Percentiles rank a stretch among this genome's conserved stretches.
phyloP scores from a whole-genome alignment of 2,329 filamentous ascomycete species.

The Phaeosphaeria sp. region DNA sequence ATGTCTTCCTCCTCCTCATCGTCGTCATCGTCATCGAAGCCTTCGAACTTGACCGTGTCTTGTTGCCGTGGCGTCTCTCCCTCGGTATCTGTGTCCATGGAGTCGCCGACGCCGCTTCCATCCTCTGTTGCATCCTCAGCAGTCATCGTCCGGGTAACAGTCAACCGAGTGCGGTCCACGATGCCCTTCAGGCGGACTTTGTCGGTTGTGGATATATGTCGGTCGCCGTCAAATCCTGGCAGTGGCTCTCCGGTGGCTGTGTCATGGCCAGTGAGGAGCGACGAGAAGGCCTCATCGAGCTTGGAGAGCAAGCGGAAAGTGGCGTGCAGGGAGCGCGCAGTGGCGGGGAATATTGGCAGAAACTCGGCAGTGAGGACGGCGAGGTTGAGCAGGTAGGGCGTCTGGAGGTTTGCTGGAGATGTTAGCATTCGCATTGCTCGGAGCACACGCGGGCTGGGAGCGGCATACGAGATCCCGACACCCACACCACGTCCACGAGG shows the following conservation, averaged over 20 bases:
- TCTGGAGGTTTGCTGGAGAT: conserved; percentile 73
- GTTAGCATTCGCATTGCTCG: conserved; percentile 2
- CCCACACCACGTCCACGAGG: conserved; percentile 83
- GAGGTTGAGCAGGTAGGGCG: conserved; percentile 82
- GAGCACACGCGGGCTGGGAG: background rate
- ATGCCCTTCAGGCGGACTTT: conserved; percentile 87
- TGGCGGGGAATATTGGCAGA: conserved; percentile 73
- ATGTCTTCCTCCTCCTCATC: conserved; percentile 50
- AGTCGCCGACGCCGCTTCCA: conserved; percentile 25
- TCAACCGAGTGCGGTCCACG: conserved; percentile 75
- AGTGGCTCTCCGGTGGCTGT: conserved; percentile 69
- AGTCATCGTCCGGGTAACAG: conserved; percentile 73
- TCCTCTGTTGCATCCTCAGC: conserved; percentile 55
- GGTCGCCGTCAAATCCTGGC: conserved; percentile 72
- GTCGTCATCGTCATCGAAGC: conserved; percentile 53
- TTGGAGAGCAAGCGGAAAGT: conserved; percentile 78
- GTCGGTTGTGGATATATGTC: conserved; percentile 77
- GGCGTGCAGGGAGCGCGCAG: conserved; percentile 66
- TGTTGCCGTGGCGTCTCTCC: conserved; percentile 31
- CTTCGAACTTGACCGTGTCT: conserved; percentile 36
- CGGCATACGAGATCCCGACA: conserved; percentile 81
- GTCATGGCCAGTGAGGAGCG: conserved; percentile 73
- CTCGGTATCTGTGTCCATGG: conserved; percentile 43
- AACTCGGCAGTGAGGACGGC: conserved; percentile 76
- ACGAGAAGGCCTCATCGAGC: conserved; percentile 83